phyloP scores from a whole-genome alignment of 2,329 filamentous ascomycete genomes.

The Aspergillus melleus region DNA sequence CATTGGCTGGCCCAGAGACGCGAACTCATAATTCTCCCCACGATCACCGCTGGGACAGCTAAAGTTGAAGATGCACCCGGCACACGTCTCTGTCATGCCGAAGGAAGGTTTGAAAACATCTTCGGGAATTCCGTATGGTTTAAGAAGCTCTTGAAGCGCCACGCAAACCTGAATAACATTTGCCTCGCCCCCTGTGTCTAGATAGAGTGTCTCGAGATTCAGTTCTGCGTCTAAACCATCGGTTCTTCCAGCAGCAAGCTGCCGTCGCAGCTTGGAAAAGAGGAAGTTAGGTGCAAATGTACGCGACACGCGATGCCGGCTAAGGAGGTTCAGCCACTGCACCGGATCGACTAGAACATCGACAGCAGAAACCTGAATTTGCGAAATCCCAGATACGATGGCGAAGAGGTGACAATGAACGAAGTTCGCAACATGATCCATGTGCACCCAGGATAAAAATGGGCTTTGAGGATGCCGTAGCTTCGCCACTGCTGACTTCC shows the following conservation, averaged over 20 bases:
- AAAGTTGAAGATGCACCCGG: slow-evolving; percentile 48
- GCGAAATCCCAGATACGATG: slow-evolving; percentile 25
- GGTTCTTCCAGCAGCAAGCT: background rate
- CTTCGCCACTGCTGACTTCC: slow-evolving; percentile 34
- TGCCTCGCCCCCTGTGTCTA: slow-evolving; percentile 44
- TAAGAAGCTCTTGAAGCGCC: slow-evolving; percentile 32
- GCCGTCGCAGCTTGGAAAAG: slow-evolving; percentile 10
- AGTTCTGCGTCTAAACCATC: slow-evolving; percentile 4
- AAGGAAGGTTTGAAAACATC: slow-evolving; percentile 35
- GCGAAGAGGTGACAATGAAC: slow-evolving; percentile 55
- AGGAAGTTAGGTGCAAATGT: slow-evolving; percentile 32
- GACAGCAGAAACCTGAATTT: slow-evolving; percentile 20
- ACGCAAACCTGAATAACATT: slow-evolving; percentile 35
- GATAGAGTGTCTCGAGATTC: slow-evolving; percentile 15
- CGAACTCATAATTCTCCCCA: slow-evolving; percentile 17
- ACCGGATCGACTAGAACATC: slow-evolving; percentile 33
- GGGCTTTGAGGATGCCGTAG: background rate
- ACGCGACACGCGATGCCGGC: slow-evolving; percentile 31
- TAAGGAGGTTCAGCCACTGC: slow-evolving; percentile 44
- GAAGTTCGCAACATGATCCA: slow-evolving; percentile 57
- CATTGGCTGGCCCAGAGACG: slow-evolving; percentile 20
- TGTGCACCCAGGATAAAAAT: slow-evolving; percentile 46
- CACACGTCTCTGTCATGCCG: slow-evolving; percentile 53
- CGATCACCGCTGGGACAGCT: slow-evolving; percentile 40
- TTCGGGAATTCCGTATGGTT: slow-evolving; percentile 36